Evolutionary conservation across 2,329 filamentous ascomycete genomes (phyloP).

Genomic region (Canariomyces notabilis): DNA sequence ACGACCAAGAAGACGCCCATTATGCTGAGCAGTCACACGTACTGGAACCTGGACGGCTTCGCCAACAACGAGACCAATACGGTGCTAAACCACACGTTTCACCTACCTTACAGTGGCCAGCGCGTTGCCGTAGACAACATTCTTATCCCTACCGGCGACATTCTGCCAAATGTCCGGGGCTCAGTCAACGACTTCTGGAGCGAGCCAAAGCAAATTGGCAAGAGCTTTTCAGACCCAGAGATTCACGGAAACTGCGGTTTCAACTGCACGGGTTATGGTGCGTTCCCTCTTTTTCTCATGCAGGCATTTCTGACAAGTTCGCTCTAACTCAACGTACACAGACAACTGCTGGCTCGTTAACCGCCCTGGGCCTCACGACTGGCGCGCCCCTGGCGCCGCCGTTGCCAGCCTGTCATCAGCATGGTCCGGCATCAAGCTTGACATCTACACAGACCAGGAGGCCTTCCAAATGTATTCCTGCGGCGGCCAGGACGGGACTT

Average conservation of each 20-base stretch:
- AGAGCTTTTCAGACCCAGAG: slow-evolving; percentile 58
- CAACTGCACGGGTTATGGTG: slow-evolving; percentile 80
- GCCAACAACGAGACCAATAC: slow-evolving; percentile 63
- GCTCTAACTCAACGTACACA: slow-evolving; percentile 25
- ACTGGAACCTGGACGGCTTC: slow-evolving; percentile 82
- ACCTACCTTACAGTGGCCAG: slow-evolving; percentile 67
- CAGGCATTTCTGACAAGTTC: background rate
- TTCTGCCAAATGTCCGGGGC: slow-evolving; percentile 61
- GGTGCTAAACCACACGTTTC: slow-evolving; percentile 66
- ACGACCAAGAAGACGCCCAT: slow-evolving; percentile 74
- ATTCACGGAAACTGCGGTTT: slow-evolving; percentile 71
- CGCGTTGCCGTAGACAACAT: slow-evolving; percentile 65
- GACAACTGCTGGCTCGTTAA: slow-evolving; percentile 67
- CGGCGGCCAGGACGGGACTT: slow-evolving; percentile 65
- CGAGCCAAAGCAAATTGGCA: slow-evolving; percentile 70
- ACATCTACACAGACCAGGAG: slow-evolving; percentile 77
- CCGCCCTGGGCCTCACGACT: slow-evolving; percentile 57
- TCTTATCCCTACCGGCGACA: slow-evolving; percentile 69
- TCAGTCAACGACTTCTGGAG: slow-evolving; percentile 81
- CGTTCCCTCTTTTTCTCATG: slow-evolving; percentile 24
- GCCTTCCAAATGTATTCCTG: slow-evolving; percentile 88
- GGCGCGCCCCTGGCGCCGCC: slow-evolving; percentile 52
- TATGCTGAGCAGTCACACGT: slow-evolving; percentile 70
- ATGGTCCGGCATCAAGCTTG: slow-evolving; percentile 78
- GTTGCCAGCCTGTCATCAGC: slow-evolving; percentile 64